Evolutionary conservation across 352 stramenopile genomes (phyloP).

Genomic region (Albugo candida): DNA sequence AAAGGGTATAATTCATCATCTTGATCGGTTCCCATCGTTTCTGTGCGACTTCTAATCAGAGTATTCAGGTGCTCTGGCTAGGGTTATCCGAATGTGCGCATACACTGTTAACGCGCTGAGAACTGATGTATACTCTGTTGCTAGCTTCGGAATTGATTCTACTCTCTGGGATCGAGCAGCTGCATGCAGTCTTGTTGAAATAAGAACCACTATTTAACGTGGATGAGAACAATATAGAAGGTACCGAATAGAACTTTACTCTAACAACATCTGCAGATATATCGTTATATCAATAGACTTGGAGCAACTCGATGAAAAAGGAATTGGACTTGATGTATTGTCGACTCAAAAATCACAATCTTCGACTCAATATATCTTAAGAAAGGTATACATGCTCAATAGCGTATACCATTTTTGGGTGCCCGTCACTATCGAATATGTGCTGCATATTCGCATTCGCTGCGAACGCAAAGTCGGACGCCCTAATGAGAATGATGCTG

Average conservation of each 20-base stretch:
- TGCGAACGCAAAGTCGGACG: not conserved
- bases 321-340: not conserved
- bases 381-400: no score
- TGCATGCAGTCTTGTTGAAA: not conserved
- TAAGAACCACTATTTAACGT: no score
- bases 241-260: no score
- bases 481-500: not conserved
- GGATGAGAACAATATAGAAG: no score
- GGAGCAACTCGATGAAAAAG: not conserved
- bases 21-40: constrained; percentile 6
- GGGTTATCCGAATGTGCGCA: not conserved
- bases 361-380: no score
- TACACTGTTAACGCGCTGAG: not conserved
- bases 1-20: constrained; percentile 47
- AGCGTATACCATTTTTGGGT: no score
- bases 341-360: no score
- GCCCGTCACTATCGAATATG: not conserved
- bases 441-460: not conserved
- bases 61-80: not conserved
- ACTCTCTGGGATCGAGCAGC: no score
- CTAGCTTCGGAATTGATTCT: no score
- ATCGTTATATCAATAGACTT: no score
- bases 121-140: not conserved
- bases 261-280: no score
- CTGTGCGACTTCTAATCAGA: not conserved